Percentiles rank a stretch among this genome's conserved stretches.
phyloP scores from a whole-genome alignment of 2,329 filamentous ascomycete genomes.

The Chaetothyriales sp. region DNA sequence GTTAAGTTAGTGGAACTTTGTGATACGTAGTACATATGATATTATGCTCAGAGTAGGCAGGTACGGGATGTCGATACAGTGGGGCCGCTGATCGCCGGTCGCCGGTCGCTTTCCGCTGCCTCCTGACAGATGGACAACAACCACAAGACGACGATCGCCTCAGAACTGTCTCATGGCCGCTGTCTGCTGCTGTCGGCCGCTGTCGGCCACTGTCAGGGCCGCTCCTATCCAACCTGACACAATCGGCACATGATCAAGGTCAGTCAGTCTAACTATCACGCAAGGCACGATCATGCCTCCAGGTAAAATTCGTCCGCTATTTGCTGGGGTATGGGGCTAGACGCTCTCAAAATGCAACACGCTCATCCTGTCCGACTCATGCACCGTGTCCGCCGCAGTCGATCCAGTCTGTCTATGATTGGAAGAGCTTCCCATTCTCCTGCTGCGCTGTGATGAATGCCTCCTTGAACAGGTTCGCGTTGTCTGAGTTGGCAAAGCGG shows the following conservation, averaged over 20 bases:
- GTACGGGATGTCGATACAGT: too few species aligned
- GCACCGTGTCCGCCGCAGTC: background rate
- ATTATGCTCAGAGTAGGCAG: too few species aligned
- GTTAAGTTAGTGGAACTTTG: too few species aligned
- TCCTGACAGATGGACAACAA: too few species aligned
- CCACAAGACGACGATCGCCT: background rate
- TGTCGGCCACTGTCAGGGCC: background rate
- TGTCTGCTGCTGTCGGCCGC: background rate
- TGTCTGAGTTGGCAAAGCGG: constrained; percentile 93
- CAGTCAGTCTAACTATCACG: background rate
- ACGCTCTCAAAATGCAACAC: background rate
- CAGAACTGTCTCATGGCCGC: background rate
- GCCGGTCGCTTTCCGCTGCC: too few species aligned
- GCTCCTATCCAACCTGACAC: background rate
- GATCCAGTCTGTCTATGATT: background rate
- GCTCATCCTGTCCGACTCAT: background rate
- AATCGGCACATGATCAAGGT: background rate
- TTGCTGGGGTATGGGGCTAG: background rate
- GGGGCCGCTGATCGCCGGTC: too few species aligned
- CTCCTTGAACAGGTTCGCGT: constrained; percentile 95
- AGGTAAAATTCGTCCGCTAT: background rate
- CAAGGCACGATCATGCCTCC: background rate
- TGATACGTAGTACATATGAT: too few species aligned
- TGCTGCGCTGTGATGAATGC: constrained; percentile 92
- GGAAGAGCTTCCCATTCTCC: constrained; percentile 83